Percentiles rank a stretch among this genome's conserved stretches.
phyloP scores from a whole-genome alignment of 192 early-diverging fungal genomes.

The Backusella luteola region DNA sequence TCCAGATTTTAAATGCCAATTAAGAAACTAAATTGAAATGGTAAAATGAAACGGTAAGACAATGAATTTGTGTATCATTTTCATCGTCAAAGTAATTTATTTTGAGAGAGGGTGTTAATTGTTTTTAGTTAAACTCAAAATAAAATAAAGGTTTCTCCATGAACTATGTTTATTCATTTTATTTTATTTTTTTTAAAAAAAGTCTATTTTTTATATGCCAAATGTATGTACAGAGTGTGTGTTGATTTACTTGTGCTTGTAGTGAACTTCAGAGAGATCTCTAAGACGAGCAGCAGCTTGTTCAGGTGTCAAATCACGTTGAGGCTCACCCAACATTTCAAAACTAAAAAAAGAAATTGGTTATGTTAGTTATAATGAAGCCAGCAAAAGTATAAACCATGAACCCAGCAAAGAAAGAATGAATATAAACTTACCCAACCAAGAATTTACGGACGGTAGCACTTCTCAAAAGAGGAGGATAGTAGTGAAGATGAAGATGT shows the following conservation, averaged over 20 bases:
- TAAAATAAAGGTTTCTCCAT: neutral
- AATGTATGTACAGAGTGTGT: slow-evolving; percentile 2
- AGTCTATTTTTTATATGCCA: slow-evolving; percentile 1
- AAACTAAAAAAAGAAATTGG: slow-evolving; percentile 49
- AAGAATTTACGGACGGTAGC: slow-evolving; percentile 93
- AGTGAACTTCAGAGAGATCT: slow-evolving; percentile 57
- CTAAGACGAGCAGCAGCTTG: slow-evolving; percentile 79
- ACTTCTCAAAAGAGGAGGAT: slow-evolving; percentile 88
- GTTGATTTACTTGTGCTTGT: slow-evolving; percentile 38
- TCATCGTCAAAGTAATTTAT: neutral
- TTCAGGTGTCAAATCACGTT: slow-evolving; percentile 93
- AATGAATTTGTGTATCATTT: neutral
- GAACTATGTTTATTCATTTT: neutral
- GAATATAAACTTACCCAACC: slow-evolving; percentile 67
- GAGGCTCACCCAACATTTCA: slow-evolving; percentile 91
- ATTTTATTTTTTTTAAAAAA: neutral
- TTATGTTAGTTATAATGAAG: neutral
- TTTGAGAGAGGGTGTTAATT: neutral
- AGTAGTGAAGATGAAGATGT: slow-evolving; percentile 93
- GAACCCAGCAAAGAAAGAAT: neutral
- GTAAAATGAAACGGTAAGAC: neutral
- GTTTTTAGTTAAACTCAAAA: neutral
- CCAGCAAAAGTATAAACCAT: neutral
- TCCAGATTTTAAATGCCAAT: no score
- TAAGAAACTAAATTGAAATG: no score